Percentiles rank a stretch among this genome's conserved stretches.
These are phyloP conservation scores for Coemansia sp. DNA, from an alignment of 192 early-diverging fungal genomes.

Conservation along the genomic window DNA sequence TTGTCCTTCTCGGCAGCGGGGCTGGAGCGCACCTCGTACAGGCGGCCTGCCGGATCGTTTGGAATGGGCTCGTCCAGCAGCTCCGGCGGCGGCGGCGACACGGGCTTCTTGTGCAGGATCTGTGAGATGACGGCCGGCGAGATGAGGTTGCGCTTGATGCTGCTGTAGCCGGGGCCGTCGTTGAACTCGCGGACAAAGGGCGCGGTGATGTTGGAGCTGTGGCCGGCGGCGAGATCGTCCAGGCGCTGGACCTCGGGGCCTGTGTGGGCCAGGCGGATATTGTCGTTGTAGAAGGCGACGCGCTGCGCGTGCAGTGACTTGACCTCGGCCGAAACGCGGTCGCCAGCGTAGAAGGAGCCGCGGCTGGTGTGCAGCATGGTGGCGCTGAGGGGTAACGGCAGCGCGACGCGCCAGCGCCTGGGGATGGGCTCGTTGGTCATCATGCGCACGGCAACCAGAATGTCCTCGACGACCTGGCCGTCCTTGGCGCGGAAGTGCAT, in stretches of 20 bases:
- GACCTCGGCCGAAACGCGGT: slow-evolving; percentile 42
- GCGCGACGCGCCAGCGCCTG: slow-evolving; percentile 41
- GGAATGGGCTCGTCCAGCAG: slow-evolving; percentile 50
- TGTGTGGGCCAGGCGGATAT: slow-evolving; percentile 27
- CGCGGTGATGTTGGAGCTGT: slow-evolving; percentile 31
- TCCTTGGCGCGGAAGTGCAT: slow-evolving; percentile 50
- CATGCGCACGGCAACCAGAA: slow-evolving; percentile 44
- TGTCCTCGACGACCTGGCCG: slow-evolving; percentile 39
- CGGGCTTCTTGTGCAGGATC: slow-evolving; percentile 36
- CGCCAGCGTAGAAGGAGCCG: slow-evolving; percentile 41
- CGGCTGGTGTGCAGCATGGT: slow-evolving; percentile 50
- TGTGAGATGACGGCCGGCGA: slow-evolving; percentile 37
- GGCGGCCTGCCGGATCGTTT: slow-evolving; percentile 45
- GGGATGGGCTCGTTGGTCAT: slow-evolving; percentile 45
- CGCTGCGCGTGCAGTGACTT: slow-evolving; percentile 46
- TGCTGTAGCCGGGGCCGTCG: slow-evolving; percentile 30
- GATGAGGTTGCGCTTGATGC: slow-evolving; percentile 42
- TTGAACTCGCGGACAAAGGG: slow-evolving; percentile 18
- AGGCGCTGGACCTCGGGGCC: slow-evolving; percentile 34
- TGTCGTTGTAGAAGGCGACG: slow-evolving; percentile 47
- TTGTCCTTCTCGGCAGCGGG: slow-evolving; percentile 26
- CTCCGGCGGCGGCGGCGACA: slow-evolving; percentile 32
- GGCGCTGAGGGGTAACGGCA: slow-evolving; percentile 32
- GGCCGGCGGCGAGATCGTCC: slow-evolving; percentile 45
- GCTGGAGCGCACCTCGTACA: slow-evolving; percentile 47